Percentiles rank a stretch among this genome's conserved stretches.
Evolutionary conservation across 1,139 yeast genomes (phyloP).

Genomic region (Debaryomyces coudertii): DNA sequence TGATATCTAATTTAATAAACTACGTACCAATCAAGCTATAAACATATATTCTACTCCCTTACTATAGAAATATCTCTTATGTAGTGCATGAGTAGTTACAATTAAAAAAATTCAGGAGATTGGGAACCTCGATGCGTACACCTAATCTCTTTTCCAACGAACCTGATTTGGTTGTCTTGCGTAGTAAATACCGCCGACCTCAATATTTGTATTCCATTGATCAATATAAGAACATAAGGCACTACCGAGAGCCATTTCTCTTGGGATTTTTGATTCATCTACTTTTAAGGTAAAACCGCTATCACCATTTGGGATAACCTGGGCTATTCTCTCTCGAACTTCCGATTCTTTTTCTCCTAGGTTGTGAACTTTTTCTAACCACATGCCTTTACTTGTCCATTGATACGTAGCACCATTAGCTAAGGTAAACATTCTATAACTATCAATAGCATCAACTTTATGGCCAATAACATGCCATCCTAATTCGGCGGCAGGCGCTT

Average conservation of each 20-base stretch:
- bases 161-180: constrained; percentile 54
- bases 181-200: constrained; percentile 64
- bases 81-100: not conserved
- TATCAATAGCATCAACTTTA: constrained; percentile 62
- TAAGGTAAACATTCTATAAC: constrained; percentile 59
- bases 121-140: not conserved
- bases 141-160: constrained; percentile 61
- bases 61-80: constrained; percentile 3
- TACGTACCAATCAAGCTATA: not conserved
- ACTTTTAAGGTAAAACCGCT: constrained; percentile 56
- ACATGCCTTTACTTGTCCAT: constrained; percentile 64
- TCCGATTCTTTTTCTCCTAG: constrained; percentile 65
- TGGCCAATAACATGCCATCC: constrained; percentile 69
- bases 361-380: constrained; percentile 57
- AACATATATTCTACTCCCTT: constrained; percentile 6
- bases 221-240: constrained; percentile 64
- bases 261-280: constrained; percentile 55
- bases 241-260: constrained; percentile 59
- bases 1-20: not conserved
- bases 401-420: constrained; percentile 63
- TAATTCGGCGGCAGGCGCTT: constrained; percentile 52
- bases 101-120: not conserved
- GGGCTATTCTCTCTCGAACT: constrained; percentile 60
- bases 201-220: constrained; percentile 65
- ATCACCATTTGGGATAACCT: constrained; percentile 50